Base-by-base conservation (phyloP, 2,329 filamentous ascomycete species). In the Fulvia fulva region DNA sequence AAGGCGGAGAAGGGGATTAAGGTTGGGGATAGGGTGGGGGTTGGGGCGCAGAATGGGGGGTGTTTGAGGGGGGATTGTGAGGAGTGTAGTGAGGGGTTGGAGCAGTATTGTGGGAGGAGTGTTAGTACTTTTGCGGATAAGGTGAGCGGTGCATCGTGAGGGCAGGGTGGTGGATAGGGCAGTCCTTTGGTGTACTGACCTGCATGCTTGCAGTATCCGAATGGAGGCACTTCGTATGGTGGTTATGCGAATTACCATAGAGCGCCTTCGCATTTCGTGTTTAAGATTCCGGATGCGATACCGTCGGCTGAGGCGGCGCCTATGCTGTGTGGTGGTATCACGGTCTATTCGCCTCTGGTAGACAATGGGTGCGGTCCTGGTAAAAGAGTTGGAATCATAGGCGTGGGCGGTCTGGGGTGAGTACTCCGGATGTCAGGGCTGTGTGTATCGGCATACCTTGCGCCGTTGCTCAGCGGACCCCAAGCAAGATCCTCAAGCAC, bases 291-390 rank as follows among this genome's bases (percentile, higher is more conserved):
- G 0, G 77, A 80, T 14, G 69, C 60, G 0, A 61, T 86, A 26
- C 66, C 73, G 1, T 78, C 75, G 28, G 78, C 77, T 9, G 76
- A 80, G 57, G 83, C 82, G 1, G 83, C 88, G 1, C 89, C 89
- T 1, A 85, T 94, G 77, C 79, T 93, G 26, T 93, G 90, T 69
- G 90, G 85, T 1, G 90, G 90, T 1, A 80, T 93, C 53, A 94
- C 90, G 0, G 82, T 87, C 0, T 94, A 83, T 70, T 82, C 82
- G 4, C 89, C 90, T 0, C 74, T 94, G 16, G 81, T 81, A 51
- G 81, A 86, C 26, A 85, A 88, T 34, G 84, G 83, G 1, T 81
- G 84, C 32, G 89, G 89, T 0, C 86, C 87, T 0, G 89, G 88
- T 4, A 89, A 88, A 72, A 79, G 75, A 3, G 87, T 93, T 0